phyloP scores from a whole-genome alignment of 306 rosid species.

The Quercus suber region DNA sequence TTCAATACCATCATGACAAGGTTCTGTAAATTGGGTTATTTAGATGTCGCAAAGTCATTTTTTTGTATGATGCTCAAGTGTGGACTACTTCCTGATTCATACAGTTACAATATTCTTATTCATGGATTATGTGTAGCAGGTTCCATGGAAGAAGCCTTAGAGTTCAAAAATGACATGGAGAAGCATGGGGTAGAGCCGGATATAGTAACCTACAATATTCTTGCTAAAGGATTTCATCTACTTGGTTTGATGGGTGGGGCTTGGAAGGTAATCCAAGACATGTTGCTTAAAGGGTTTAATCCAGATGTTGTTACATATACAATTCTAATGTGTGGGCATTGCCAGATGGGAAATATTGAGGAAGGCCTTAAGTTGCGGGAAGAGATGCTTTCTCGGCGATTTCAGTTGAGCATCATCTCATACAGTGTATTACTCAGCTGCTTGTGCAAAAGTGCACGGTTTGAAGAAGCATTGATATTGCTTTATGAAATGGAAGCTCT shows the following conservation, averaged over 20 bases:
- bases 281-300: conserved; percentile 41
- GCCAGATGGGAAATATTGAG: conserved; percentile 39
- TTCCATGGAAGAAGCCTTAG: conserved; percentile 51
- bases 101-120: conserved; percentile 57
- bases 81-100: conserved; percentile 49
- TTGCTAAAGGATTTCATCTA: conserved; percentile 49
- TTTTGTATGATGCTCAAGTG: conserved; percentile 49
- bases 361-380: conserved; percentile 40
- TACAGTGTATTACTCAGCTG: conserved; percentile 43
- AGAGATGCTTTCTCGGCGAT: conserved; percentile 44
- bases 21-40: conserved; percentile 43
- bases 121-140: conserved; percentile 61
- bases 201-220: conserved; percentile 42
- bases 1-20: conserved; percentile 47
- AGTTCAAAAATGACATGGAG: conserved; percentile 45
- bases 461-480: conserved; percentile 42
- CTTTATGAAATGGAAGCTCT: conserved; percentile 44
- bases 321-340: conserved; percentile 49
- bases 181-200: conserved; percentile 46
- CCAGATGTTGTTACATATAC: conserved; percentile 43
- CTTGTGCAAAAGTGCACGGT: conserved; percentile 43
- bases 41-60: conserved; percentile 41
- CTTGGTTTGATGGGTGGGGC: conserved; percentile 49
- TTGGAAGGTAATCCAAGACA: conserved; percentile 34
- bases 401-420: conserved; percentile 35